phyloP scores from a whole-genome alignment of 106 monocot genomes.

The Dendrobium nobile region DNA sequence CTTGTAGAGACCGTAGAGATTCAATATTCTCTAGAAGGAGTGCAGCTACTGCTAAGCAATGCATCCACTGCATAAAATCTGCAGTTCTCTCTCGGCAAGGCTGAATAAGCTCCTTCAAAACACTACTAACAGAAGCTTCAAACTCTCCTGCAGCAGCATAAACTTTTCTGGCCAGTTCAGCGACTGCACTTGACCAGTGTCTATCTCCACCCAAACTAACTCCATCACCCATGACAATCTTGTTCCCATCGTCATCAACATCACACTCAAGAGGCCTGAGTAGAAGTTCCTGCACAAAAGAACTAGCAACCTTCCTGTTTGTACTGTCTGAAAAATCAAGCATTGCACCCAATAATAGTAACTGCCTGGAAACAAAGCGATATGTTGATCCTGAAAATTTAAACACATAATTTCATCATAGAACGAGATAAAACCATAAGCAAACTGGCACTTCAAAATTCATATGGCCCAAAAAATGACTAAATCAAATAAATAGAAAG shows the following conservation, averaged over 20 bases:
- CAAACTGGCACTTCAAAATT: neutral
- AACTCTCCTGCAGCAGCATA: constrained; percentile 85
- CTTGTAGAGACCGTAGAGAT: constrained; percentile 40
- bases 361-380: constrained; percentile 71
- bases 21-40: constrained; percentile 69
- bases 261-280: constrained; percentile 56
- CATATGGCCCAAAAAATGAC: neutral
- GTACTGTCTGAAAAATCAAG: constrained; percentile 86
- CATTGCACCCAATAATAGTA: constrained; percentile 72
- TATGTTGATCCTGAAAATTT: constrained; percentile 65
- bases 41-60: constrained; percentile 69
- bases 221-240: constrained; percentile 75
- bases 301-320: constrained; percentile 70
- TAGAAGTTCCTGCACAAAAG: constrained; percentile 67
- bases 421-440: neutral
- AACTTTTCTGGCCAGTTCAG: constrained; percentile 67
- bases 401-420: constrained; percentile 2
- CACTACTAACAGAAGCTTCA: constrained; percentile 50
- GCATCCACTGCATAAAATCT: constrained; percentile 82
- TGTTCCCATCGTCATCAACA: constrained; percentile 55
- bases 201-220: constrained; percentile 79
- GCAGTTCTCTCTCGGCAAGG: constrained; percentile 89
- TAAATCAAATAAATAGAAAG: neutral
- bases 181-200: constrained; percentile 66
- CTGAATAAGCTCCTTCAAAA: constrained; percentile 58